These are phyloP conservation scores for Juglanconis oblonga DNA, from an alignment of 2,329 filamentous ascomycete species.

Conservation along the genomic window DNA sequence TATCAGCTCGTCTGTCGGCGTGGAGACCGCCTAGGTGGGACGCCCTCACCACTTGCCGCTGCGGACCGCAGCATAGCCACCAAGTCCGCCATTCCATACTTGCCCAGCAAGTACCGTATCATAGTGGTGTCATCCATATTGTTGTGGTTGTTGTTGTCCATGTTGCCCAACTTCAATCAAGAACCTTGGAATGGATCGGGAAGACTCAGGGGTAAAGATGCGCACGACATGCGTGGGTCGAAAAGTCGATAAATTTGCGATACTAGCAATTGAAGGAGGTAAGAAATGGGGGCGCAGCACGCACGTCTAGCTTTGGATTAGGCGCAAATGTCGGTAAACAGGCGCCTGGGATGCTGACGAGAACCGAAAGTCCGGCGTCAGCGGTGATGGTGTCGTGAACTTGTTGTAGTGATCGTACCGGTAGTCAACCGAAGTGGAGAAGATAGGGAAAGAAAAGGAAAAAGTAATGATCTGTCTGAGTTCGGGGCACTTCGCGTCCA, in stretches of 20 bases:
- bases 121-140: slow-evolving; percentile 19
- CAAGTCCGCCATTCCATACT: slow-evolving; percentile 18
- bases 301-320: slow-evolving; percentile 10
- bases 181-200: slow-evolving; percentile 10
- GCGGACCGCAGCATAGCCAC: slow-evolving; percentile 18
- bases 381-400: slow-evolving; percentile 6
- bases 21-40: neutral
- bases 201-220: slow-evolving; percentile 13
- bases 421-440: slow-evolving; percentile 3
- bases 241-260: neutral
- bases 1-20: slow-evolving; percentile 1
- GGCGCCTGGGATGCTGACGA: slow-evolving; percentile 6
- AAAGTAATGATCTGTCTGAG: slow-evolving; percentile 12
- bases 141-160: slow-evolving; percentile 14
- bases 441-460: neutral
- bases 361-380: slow-evolving; percentile 6
- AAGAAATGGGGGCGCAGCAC: slow-evolving; percentile 4
- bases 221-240: slow-evolving; percentile 16
- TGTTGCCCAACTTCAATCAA: slow-evolving; percentile 13
- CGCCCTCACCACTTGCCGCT: slow-evolving; percentile 17
- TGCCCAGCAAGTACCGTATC: slow-evolving; percentile 19
- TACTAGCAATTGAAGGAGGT: neutral
- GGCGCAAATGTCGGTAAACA: slow-evolving; percentile 15
- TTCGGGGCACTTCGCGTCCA: slow-evolving; percentile 13
- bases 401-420: neutral